Evolutionary conservation across 306 rosid genomes (phyloP), one percentile per base, ranked within the genome.

Genomic region (Quercus suber): DNA sequence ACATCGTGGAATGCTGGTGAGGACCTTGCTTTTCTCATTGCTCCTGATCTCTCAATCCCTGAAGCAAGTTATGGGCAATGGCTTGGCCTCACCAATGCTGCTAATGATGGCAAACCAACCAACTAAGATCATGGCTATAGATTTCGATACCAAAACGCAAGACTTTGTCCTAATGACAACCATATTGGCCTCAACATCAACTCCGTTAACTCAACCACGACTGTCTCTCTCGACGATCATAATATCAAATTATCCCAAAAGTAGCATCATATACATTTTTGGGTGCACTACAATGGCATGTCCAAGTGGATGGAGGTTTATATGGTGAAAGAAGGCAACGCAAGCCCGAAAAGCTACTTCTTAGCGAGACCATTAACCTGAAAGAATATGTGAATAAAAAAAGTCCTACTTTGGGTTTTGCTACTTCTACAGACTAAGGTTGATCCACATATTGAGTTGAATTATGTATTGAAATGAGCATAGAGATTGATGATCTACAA

Each of bases 101-200:
- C 73, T 37, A 83, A 77, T 1, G 83, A 86, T 5, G 87, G 91
- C 0, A 27, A 73, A 4, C 1, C 17, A 1, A 8, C 19, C 5
- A 83, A 86, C 78, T 60, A 78, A n/a, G 35, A 37, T 88, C 4
- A 83, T 86, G n/a, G 89, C 91, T 10, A 76, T 88, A 5, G 89
- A 88, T 63, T 86, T 88, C 12, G 91, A 88, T 71, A 83, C 88
- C 1, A 23, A 70, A 20, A 83, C 58, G 83, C 91, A 88, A 76
- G 80, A 69, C 7, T 83, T 81, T 1, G 83, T 73, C 86, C 86
- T 0, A 81, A 81, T 41, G 78, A 33, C 57, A 79, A 86, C 71
- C 89, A 83, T 49, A 74, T 86, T 6, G 91, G 91, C 20, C 82
- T 86, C 19, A 81, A 88, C 73, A 49, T 88, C 81, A 88, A 88